Evolutionary conservation across 2,329 filamentous ascomycete genomes (phyloP).

Genomic region (Trichoderma endophyticum): DNA sequence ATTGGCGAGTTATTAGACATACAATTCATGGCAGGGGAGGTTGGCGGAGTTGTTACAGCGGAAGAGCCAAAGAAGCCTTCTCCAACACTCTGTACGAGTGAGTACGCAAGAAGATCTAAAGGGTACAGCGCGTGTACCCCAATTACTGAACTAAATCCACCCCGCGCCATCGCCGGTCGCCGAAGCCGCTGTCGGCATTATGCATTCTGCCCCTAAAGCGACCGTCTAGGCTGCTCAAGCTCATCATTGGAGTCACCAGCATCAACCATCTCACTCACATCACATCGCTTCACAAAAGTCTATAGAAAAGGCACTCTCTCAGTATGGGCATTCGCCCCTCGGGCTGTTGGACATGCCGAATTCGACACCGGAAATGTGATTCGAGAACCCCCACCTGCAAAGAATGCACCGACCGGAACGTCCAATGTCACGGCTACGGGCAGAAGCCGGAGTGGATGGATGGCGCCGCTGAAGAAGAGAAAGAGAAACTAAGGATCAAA

Average conservation of each 20-base stretch:
- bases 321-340: neutral
- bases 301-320: neutral
- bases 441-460: neutral
- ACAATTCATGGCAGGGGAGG: neutral
- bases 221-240: neutral
- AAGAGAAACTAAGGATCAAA: neutral
- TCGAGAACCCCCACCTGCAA: neutral
- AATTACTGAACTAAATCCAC: neutral
- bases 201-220: neutral
- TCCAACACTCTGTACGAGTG: neutral
- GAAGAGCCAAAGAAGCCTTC: neutral
- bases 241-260: neutral
- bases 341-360: neutral
- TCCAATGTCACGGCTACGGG: neutral
- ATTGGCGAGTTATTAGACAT: neutral
- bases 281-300: neutral
- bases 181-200: neutral
- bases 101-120: neutral
- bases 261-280: neutral
- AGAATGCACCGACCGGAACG: neutral
- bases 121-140: no score
- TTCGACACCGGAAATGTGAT: neutral
- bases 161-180: neutral
- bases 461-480: neutral
- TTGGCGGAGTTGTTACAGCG: no score